phyloP scores from a whole-genome alignment of 75 land plant genomes.

The Selaginella tamariscina region DNA sequence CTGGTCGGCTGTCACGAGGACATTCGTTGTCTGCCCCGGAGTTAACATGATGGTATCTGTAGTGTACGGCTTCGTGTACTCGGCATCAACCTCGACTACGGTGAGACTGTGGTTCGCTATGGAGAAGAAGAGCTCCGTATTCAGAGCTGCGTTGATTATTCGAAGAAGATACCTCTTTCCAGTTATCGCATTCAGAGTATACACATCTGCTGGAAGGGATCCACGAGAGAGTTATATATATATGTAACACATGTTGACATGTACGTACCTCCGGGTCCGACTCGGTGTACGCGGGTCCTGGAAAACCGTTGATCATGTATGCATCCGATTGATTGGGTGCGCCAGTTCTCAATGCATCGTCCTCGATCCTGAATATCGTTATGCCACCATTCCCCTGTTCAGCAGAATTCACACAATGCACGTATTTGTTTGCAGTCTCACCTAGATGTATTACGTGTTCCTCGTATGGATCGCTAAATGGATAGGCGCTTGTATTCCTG shows the following conservation, averaged over 20 bases:
- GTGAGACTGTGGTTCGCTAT: constrained; percentile 49
- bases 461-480: constrained; percentile 32
- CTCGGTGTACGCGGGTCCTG: background rate
- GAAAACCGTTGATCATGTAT: constrained; percentile 1
- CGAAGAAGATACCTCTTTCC: constrained; percentile 49
- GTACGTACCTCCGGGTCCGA: background rate
- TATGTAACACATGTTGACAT: background rate
- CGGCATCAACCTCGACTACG: constrained; percentile 47
- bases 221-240: background rate
- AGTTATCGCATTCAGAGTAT: constrained; percentile 27
- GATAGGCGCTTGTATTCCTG: constrained; percentile 28
- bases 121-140: constrained; percentile 42
- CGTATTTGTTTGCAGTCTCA: constrained; percentile 18
- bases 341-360: background rate
- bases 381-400: constrained; percentile 5
- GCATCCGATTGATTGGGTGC: background rate
- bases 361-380: background rate
- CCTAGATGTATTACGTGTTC: constrained; percentile 47
- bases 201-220: constrained; percentile 21
- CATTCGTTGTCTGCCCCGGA: constrained; percentile 56
- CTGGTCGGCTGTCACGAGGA: constrained; percentile 39
- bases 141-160: constrained; percentile 44
- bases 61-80: constrained; percentile 34
- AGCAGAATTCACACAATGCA: constrained; percentile 34
- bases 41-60: constrained; percentile 26